These are phyloP conservation scores for Infundibulicybe gibba DNA, from an alignment of 768 basidiomycete species.

Conservation along the genomic window DNA sequence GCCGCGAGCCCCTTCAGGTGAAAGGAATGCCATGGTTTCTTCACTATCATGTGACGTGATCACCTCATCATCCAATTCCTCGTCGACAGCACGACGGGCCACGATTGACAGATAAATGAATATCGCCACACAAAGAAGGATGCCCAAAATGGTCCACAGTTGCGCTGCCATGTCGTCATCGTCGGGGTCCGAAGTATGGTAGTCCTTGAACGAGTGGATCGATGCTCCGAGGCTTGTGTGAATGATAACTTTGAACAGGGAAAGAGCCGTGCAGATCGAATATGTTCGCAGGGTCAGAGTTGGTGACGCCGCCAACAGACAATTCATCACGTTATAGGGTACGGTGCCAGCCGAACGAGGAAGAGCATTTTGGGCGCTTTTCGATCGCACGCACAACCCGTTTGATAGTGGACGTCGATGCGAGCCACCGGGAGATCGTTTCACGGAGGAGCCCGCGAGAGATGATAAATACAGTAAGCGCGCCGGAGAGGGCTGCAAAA, in stretches of 20 bases:
- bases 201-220: constrained; percentile 79
- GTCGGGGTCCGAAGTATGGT: constrained; percentile 38
- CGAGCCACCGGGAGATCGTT: constrained; percentile 68
- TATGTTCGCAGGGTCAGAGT: constrained; percentile 79
- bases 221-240: constrained; percentile 87
- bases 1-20: constrained; percentile 17
- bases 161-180: constrained; percentile 45
- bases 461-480: constrained; percentile 76
- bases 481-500: constrained; percentile 79
- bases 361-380: constrained; percentile 84
- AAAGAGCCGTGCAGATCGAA: constrained; percentile 74
- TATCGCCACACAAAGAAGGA: constrained; percentile 68
- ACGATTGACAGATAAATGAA: constrained; percentile 79
- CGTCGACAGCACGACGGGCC: constrained; percentile 61
- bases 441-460: constrained; percentile 75
- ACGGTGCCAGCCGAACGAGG: constrained; percentile 89
- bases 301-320: constrained; percentile 84
- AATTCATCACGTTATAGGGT: constrained; percentile 96
- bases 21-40: constrained; percentile 52
- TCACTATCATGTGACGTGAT: constrained; percentile 31
- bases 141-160: constrained; percentile 66
- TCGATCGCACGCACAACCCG: constrained; percentile 87
- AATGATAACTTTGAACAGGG: constrained; percentile 85
- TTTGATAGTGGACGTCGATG: constrained; percentile 65
- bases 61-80: constrained; percentile 41